Base-by-base conservation (phyloP, 1,284 basidiomycete species). In the Heterobasidion parviporum region DNA sequence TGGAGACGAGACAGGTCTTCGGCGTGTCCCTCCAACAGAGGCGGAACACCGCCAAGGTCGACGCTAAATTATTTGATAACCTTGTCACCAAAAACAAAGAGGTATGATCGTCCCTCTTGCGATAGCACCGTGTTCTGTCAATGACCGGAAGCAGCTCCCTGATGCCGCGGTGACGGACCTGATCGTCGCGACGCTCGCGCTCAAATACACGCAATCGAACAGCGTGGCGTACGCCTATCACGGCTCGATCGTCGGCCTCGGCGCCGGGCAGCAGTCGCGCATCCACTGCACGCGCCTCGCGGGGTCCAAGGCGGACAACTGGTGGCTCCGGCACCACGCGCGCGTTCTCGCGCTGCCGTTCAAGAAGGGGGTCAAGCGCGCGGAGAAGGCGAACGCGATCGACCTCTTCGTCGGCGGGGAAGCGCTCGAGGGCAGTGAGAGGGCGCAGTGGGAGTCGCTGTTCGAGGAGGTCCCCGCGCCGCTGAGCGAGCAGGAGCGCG, bases 161-260 rank as follows among this genome's bases (percentile, higher is more conserved):
- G 65, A 75, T 33, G 72, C 80, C 54, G 94, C 92, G 5, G 66
- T 91, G 55, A 91, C 82, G 32, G 94, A 97, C 70, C 76, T 98
- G 56, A 92, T 94, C 62, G 90, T 97, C 55, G 97, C 97, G 16
- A 98, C 95, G 3, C 87, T 98, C 38, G 90, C 96, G 1, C 82
- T 99, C 67, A 99, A 99, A 73, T 99, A 98, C 79, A 99, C 96
- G 0, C 97, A 99, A 72, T 98, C 95, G 59, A 99, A 99, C 81
- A 95, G 92, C 62, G 97, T 99, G 54, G 92, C 95, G 53, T 99
- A 98, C 72, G 94, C 96, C 1, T 88, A 89, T 65, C 88, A 87
- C 68, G 97, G 96, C 41, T 86, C 94, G 36, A 89, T 98, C 68
- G 84, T 99, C 65, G 97, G 97, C 56, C 88, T 98, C 52, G 96